Base-by-base conservation (phyloP, 2,329 filamentous ascomycete genomes). In the Chrysosporium keratinophilum region DNA sequence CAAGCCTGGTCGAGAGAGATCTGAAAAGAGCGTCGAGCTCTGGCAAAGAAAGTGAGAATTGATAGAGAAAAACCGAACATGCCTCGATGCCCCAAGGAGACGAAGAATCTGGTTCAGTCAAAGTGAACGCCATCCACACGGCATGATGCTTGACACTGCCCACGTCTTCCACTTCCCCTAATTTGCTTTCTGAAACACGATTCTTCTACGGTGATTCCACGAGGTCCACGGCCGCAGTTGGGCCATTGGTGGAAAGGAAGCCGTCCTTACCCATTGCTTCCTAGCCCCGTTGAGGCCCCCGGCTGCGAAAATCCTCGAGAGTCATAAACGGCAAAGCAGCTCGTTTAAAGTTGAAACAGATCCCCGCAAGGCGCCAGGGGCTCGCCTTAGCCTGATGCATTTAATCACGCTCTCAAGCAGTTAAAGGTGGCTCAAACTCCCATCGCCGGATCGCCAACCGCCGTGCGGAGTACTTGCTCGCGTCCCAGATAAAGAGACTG, bases 151-250 rank as follows among this genome's bases (percentile, higher is more conserved):
- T 34, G 41, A 52, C 17, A 42, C 15, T 28, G 17, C 41, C 41
- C 11, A 44, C 15, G 2, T 14, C 15, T 41, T 41, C 19, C 20
- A 11, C 20, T 52, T 45, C 33, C n/a, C 28, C 41, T 52, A 23
- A 52, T 52, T 52, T 52, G 50, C 50, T 19, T 28, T 46, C 50
- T 52, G 50, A 52, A 52, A 52, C 50, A 46, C 28, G 7, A 20
- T 46, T 20, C 34, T 19, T 46, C 50, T 39, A 45, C 41, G 50
- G 23, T 46, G 31, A 31, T 31, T 17, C 14, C 14, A 34, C 48
- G n/a, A 34, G 37, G 11, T 31, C 28, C 48, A 12, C 19, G 37
- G 19, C 39, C 5, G 23, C 20, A 11, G 34, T 20, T 15, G 11
- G 50, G 33, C 50, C 33, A 52, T 52, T 52, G 34, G 41, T 15